Evolutionary conservation across 2,329 filamentous ascomycete genomes (phyloP), one percentile per base, ranked within the genome.

Genomic region (Graphilbum ipis-grandicollis): DNA sequence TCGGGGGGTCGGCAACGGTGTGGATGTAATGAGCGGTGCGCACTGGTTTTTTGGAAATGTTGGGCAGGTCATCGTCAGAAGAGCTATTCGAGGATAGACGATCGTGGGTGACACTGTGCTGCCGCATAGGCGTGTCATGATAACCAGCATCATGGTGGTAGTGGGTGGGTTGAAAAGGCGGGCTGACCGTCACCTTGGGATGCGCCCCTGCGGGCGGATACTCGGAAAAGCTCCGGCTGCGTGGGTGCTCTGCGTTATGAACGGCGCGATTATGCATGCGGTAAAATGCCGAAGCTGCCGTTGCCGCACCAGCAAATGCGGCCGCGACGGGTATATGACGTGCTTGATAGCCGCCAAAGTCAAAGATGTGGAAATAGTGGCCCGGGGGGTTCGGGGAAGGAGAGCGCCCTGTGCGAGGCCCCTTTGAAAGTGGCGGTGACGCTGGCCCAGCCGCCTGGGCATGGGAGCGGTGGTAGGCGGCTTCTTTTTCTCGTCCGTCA

Each of bases 61-160:
- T 49, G 10, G 45, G 33, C 9, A 48, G 41, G 4, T 48, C 51
- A 14, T 62, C 50, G 15, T 61, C 42, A 2, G 32, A 59, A 2
- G 60, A 57, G 2, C 60, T 59, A n/a, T 60, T 62, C 2, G 58
- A 56, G 3, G 56, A 57, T 1, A n/a, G n/a, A 3, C 26, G 35
- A 0, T 64, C 62, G 37, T 69, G 66, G 0, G 65, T 62, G 37
- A 69, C 66, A 44, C 65, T 68, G 45, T 68, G 64, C 22, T 64
- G 53, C 17, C 66, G 59, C 15, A 49, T 45, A 17, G 52, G 51
- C 2, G 59, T 50, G 30, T 57, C 56, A 13, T 60, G 44, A 37
- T 63, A 50, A 17, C 49, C 41, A 10, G 45, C 32, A 4, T 47
- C 40, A 46, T 38, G 48, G 29, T 26, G 34, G 3, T 23, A 23